These are phyloP conservation scores for Ophiostoma ips DNA, from an alignment of 2,329 filamentous ascomycete genomes.

Conservation along the genomic window DNA sequence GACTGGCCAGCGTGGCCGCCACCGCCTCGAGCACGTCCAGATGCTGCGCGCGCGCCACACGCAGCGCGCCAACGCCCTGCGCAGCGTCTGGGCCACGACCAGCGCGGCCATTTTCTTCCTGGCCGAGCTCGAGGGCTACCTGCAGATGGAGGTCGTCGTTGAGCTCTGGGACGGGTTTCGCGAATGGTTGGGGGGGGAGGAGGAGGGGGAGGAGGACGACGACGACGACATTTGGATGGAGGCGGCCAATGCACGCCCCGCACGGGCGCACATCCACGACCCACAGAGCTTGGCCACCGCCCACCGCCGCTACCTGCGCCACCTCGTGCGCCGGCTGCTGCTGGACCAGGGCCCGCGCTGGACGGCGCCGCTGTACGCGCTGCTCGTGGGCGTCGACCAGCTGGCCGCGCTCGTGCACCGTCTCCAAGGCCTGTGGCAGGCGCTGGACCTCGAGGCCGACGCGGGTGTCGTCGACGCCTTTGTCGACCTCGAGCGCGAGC, in stretches of 20 bases:
- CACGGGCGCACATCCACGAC: slow-evolving; percentile 33
- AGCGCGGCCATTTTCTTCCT: slow-evolving; percentile 81
- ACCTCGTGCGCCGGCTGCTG: slow-evolving; percentile 52
- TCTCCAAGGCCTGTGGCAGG: slow-evolving; percentile 61
- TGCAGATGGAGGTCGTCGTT: slow-evolving; percentile 78
- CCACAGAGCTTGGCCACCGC: slow-evolving; percentile 73
- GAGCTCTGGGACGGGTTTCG: slow-evolving; percentile 71
- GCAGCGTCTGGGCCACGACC: slow-evolving; percentile 79
- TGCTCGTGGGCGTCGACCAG: slow-evolving; percentile 65
- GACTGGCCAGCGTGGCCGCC: slow-evolving; percentile 35
- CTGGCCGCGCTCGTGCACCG: slow-evolving; percentile 65
- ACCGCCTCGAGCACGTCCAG: slow-evolving; percentile 25
- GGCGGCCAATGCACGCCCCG: neutral
- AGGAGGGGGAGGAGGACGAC: slow-evolving; percentile 16
- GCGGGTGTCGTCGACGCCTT: slow-evolving; percentile 68
- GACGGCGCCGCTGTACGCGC: slow-evolving; percentile 48
- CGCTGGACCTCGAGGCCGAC: slow-evolving; percentile 68
- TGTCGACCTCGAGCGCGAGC: slow-evolving; percentile 57
- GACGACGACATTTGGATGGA: slow-evolving; percentile 30
- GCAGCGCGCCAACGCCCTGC: slow-evolving; percentile 50
- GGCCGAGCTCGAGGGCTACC: slow-evolving; percentile 72
- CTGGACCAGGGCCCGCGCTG: slow-evolving; percentile 46
- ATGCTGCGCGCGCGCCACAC: slow-evolving; percentile 51
- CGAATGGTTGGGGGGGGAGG: slow-evolving; percentile 47
- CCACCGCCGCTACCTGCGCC: slow-evolving; percentile 61